Conservation (phyloP, 2,329 filamentous ascomycete genomes). For the Neurospora crassa region DNA sequence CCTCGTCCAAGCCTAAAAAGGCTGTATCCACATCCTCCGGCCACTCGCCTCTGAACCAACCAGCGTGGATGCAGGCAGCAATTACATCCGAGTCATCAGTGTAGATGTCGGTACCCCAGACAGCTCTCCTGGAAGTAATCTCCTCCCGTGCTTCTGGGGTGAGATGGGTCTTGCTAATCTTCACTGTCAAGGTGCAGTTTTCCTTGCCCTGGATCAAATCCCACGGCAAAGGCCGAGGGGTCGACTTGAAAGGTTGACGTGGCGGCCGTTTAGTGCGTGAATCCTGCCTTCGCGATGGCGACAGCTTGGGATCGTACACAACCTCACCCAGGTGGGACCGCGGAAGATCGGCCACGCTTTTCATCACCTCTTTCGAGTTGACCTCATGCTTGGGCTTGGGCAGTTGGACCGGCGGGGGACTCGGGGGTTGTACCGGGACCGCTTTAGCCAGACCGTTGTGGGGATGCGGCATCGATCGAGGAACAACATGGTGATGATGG, state of each 20-base stretch:
- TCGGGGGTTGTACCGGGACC: conserved; percentile 23
- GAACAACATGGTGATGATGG: conserved; percentile 41
- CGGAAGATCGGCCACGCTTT: conserved; percentile 59
- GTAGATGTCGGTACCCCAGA: conserved; percentile 94
- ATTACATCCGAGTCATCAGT: conserved; percentile 93
- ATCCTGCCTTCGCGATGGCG: conserved; percentile 38
- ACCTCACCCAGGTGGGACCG: conserved; percentile 77
- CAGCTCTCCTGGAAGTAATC: conserved; percentile 66
- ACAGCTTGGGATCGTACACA: conserved; percentile 64
- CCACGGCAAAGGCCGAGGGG: conserved; percentile 64
- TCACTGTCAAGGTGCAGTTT: conserved; percentile 85
- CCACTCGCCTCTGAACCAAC: conserved; percentile 89
- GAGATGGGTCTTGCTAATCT: conserved; percentile 73
- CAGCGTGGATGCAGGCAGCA: conserved; percentile 84
- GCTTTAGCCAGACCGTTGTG: conserved; percentile 16
- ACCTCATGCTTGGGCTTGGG: conserved; percentile 58
- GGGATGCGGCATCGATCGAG: conserved; percentile 20
- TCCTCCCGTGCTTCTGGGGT: conserved; percentile 63
- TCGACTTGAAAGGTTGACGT: conserved; percentile 30
- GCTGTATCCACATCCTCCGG: conserved; percentile 62
- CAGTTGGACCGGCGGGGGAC: conserved; percentile 34
- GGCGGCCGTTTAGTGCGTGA: conserved; percentile 38
- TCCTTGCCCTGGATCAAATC: conserved; percentile 64
- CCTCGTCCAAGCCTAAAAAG: conserved; percentile 49
- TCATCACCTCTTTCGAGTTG: conserved; percentile 59